Evolutionary conservation across 2,329 filamentous ascomycete genomes (phyloP), one percentile per base, ranked within the genome.

Genomic region (Fusarium sarcochroum): DNA sequence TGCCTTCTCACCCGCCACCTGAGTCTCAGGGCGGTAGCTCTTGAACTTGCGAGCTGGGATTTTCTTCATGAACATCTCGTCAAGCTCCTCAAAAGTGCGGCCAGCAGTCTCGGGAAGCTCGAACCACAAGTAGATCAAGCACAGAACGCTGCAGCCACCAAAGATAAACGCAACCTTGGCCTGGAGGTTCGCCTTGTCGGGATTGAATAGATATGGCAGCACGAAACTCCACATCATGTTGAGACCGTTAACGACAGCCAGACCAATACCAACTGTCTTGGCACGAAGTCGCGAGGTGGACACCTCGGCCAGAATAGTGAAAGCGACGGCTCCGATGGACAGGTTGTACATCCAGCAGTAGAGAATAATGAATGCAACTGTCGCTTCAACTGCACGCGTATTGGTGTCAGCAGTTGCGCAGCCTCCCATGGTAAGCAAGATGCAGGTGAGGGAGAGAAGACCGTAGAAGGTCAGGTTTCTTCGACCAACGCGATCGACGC

Each of bases 311-410:
- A 51, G 46, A 6, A 51, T 15, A 5, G 54, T 57, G 27, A 32
- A 57, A 2, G 54, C 54, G 6, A 41, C 38, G 1, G 53, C 48
- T 14, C 53, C 81, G 25, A 83, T 81, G 15, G 77, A 79, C 48
- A 80, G 73, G 47, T 81, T 77, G 60, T 81, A 82, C 55, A 76
- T 73, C 67, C 75, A 81, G 68, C 74, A 76, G 66, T 79, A 82
- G 15, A 82, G 54, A 20, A 80, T 63, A 6, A 83, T 78, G 50
- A 83, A 73, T 14, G 76, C 77, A 18, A 77, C 76, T 0, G 73
- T 70, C 7, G 72, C 76, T 58, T 74, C 77, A 21, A 77, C 76
- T 0, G 73, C 70, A 10, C 72, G 76, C 57, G 73, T 73, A 63
- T 75, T 71, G 15, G 63, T 46, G 0, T 46, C 63, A 2, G 30